Evolutionary conservation across 106 monocot genomes (phyloP).

Genomic region (Phalaenopsis aphrodite): DNA sequence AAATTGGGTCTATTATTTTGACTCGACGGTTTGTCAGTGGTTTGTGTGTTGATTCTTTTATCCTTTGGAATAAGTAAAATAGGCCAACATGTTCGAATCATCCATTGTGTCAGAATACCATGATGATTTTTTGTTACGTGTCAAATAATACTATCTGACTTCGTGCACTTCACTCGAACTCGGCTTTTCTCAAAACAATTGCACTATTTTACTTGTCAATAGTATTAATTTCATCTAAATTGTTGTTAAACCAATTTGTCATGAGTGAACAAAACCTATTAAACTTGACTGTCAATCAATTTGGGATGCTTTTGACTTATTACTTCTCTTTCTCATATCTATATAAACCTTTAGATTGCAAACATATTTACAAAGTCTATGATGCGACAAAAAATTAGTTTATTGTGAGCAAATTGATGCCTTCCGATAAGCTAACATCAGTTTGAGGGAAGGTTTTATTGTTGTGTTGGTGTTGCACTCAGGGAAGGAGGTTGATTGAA

Average conservation of each 20-base stretch:
- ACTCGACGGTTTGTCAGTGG: background rate
- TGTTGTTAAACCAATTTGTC: background rate
- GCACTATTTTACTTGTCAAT: background rate
- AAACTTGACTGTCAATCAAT: background rate
- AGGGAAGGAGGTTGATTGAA: no score
- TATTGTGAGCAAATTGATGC: no score
- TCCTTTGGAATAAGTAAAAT: background rate
- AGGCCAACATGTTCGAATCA: background rate
- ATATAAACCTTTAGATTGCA: background rate
- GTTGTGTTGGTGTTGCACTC: no score
- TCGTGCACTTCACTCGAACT: background rate
- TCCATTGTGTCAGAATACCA: background rate
- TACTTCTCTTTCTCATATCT: background rate
- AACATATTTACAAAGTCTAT: no score
- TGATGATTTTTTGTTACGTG: background rate
- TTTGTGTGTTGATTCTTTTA: background rate
- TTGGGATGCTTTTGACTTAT: background rate
- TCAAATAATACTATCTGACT: background rate
- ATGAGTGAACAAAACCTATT: background rate
- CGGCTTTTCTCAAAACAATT: background rate
- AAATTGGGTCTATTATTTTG: background rate
- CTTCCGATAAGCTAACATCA: no score
- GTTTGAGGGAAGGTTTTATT: no score
- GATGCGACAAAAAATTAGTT: no score
- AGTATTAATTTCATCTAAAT: background rate